A percentile compares a stretch with the other conserved stretches of the same genome.
Conservation (phyloP, 768 basidiomycete genomes). For the Mycena venus region DNA sequence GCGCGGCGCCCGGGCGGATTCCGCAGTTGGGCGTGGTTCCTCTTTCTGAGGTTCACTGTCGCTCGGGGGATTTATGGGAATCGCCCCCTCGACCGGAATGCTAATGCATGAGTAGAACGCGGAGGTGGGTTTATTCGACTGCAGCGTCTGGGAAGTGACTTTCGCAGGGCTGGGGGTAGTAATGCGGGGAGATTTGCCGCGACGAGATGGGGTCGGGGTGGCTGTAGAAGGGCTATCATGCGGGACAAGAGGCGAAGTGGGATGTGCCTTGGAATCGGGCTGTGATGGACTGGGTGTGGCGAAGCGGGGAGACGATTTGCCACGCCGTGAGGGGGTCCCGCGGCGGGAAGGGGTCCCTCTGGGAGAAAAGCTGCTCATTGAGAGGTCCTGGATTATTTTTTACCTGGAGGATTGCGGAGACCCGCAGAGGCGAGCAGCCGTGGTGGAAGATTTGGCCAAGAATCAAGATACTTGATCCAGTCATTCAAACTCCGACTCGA, state of each 20-base stretch:
- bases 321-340: slow-evolving; percentile 74
- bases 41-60: slow-evolving; percentile 53
- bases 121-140: slow-evolving; percentile 64
- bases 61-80: slow-evolving; percentile 66
- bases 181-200: slow-evolving; percentile 73
- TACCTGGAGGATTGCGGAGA: neutral
- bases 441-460: slow-evolving; percentile 5
- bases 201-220: slow-evolving; percentile 70
- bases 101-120: slow-evolving; percentile 77
- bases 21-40: slow-evolving; percentile 54
- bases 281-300: slow-evolving; percentile 62
- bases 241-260: slow-evolving; percentile 51
- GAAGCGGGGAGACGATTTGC: slow-evolving; percentile 69
- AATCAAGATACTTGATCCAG: neutral
- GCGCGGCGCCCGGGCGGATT: slow-evolving; percentile 81
- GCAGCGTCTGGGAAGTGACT: slow-evolving; percentile 58
- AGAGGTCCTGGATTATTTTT: slow-evolving; percentile 19
- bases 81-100: slow-evolving; percentile 83
- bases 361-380: slow-evolving; percentile 48
- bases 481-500: slow-evolving; percentile 18
- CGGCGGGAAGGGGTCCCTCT: slow-evolving; percentile 40
- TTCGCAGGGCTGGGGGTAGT: slow-evolving; percentile 61
- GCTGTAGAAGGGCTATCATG: slow-evolving; percentile 60
- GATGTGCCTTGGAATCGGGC: slow-evolving; percentile 48
- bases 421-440: slow-evolving; percentile 18